These are phyloP conservation scores for Podospora comata DNA, from an alignment of 495 filamentous ascomycete genomes.

Conservation along the genomic window DNA sequence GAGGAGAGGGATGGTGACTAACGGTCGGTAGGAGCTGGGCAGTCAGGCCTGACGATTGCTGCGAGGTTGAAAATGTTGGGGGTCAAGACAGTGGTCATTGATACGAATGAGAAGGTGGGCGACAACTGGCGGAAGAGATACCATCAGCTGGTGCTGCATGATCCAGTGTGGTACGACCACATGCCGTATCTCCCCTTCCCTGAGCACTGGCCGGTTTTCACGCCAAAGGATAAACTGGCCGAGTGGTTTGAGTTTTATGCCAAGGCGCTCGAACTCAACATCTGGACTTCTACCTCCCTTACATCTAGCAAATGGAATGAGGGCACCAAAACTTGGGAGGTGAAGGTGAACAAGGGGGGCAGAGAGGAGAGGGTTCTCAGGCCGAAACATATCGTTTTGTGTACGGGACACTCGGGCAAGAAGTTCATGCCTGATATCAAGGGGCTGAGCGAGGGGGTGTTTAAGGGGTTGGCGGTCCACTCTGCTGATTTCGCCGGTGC, in stretches of 20 bases:
- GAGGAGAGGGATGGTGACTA: not conserved
- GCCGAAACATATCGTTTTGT: slow-evolving; percentile 66
- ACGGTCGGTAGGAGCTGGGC: slow-evolving; percentile 48
- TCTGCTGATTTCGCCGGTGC: slow-evolving; percentile 66
- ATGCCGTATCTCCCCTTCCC: slow-evolving; percentile 72
- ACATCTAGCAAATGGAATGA: slow-evolving; percentile 53
- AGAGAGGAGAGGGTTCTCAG: slow-evolving; percentile 54
- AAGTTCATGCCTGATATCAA: slow-evolving; percentile 61
- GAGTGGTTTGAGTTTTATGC: slow-evolving; percentile 77
- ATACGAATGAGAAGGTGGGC: slow-evolving; percentile 62
- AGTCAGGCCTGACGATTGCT: slow-evolving; percentile 58
- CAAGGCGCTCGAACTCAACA: slow-evolving; percentile 69
- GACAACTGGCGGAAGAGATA: slow-evolving; percentile 78
- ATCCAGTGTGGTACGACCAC: slow-evolving; percentile 75
- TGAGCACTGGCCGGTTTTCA: slow-evolving; percentile 63
- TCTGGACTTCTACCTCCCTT: slow-evolving; percentile 63
- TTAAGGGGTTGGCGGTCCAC: slow-evolving; percentile 61
- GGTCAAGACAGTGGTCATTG: slow-evolving; percentile 62
- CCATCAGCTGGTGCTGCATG: slow-evolving; percentile 63
- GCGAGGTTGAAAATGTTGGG: slow-evolving; percentile 72
- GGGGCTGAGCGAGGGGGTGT: slow-evolving; percentile 51
- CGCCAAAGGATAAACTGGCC: slow-evolving; percentile 77
- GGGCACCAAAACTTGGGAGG: slow-evolving; percentile 56
- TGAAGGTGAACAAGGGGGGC: slow-evolving; percentile 56
- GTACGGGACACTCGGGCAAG: slow-evolving; percentile 72